phyloP scores from a whole-genome alignment of 768 basidiomycete species.

The Inosperma sp. region DNA sequence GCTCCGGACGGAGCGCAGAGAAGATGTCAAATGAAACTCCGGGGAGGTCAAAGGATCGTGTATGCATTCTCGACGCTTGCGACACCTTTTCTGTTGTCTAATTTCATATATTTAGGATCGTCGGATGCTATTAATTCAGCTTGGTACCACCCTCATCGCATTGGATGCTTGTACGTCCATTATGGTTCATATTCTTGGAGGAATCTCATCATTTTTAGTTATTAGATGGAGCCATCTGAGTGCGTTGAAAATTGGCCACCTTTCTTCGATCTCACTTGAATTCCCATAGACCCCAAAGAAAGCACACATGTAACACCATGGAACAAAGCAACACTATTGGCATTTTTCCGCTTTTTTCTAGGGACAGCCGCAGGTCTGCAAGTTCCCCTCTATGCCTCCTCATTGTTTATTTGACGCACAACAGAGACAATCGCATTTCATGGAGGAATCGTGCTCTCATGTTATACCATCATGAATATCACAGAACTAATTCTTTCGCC shows the following conservation, averaged over 20 bases:
- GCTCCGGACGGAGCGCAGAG: conserved; percentile 20
- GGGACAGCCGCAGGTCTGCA: conserved; percentile 60
- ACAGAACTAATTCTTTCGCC: conserved; percentile 26
- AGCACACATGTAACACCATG: conserved; percentile 41
- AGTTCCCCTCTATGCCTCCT: not conserved
- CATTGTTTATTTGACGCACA: not conserved
- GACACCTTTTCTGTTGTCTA: not conserved
- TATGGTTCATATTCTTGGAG: conserved; percentile 6
- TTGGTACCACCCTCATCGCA: conserved; percentile 55
- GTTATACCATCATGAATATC: conserved; percentile 45
- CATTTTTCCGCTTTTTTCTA: conserved; percentile 55
- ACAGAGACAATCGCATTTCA: conserved; percentile 77
- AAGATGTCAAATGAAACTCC: not conserved
- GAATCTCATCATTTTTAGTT: conserved; percentile 38
- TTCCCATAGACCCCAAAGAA: conserved; percentile 36
- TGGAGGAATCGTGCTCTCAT: conserved; percentile 55
- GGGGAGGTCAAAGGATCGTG: conserved; percentile 3
- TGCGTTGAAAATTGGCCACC: conserved; percentile 20
- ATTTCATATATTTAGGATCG: conserved; percentile 44
- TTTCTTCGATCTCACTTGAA: not conserved
- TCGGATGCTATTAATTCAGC: conserved; percentile 53
- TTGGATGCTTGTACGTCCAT: conserved; percentile 66
- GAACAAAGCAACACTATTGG: conserved; percentile 44
- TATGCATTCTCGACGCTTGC: not conserved
- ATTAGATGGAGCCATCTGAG: conserved; percentile 75